Percentiles rank a stretch among this genome's conserved stretches.
phyloP scores from a whole-genome alignment of 345 rosid species.

The Aegle marmelos region DNA sequence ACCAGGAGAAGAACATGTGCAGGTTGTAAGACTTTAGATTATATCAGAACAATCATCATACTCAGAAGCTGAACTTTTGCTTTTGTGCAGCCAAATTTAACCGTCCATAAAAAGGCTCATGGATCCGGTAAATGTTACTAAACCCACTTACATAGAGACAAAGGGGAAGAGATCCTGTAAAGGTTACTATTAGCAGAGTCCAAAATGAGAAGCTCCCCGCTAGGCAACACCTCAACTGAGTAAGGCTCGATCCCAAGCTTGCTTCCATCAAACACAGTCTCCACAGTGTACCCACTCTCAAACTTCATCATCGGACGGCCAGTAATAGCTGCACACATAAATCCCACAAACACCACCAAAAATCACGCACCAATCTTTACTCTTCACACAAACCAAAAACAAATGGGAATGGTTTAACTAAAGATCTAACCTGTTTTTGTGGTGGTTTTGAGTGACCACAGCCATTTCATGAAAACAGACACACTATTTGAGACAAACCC shows the following conservation, averaged over 20 bases:
- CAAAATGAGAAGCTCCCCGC: constrained; percentile 83
- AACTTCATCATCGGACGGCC: constrained; percentile 93
- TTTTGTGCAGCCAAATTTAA: neutral
- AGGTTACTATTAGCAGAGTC: constrained; percentile 91
- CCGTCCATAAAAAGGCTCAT: constrained; percentile 3
- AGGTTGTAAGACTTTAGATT: neutral
- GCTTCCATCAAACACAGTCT: constrained; percentile 98
- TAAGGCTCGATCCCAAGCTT: constrained; percentile 93
- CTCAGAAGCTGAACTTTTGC: neutral
- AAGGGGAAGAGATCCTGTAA: constrained; percentile 81
- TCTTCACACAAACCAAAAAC: constrained; percentile 7
- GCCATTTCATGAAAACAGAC: constrained; percentile 77
- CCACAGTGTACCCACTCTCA: constrained; percentile 91
- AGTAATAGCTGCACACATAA: constrained; percentile 51
- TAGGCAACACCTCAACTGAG: constrained; percentile 72
- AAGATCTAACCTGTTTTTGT: constrained; percentile 78
- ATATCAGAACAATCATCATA: neutral
- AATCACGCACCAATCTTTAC: constrained; percentile 14
- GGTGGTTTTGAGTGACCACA: constrained; percentile 87
- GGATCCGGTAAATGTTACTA: constrained; percentile 80
- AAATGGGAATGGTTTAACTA: constrained; percentile 15
- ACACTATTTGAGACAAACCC: constrained; percentile 71
- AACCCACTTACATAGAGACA: constrained; percentile 75
- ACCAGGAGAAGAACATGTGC: neutral
- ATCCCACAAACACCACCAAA: constrained; percentile 1